A percentile compares a stretch with the other conserved stretches of the same genome.
Evolutionary conservation across 1,139 yeast species (phyloP).

Genomic region (Meyerozyma guilliermondii): DNA sequence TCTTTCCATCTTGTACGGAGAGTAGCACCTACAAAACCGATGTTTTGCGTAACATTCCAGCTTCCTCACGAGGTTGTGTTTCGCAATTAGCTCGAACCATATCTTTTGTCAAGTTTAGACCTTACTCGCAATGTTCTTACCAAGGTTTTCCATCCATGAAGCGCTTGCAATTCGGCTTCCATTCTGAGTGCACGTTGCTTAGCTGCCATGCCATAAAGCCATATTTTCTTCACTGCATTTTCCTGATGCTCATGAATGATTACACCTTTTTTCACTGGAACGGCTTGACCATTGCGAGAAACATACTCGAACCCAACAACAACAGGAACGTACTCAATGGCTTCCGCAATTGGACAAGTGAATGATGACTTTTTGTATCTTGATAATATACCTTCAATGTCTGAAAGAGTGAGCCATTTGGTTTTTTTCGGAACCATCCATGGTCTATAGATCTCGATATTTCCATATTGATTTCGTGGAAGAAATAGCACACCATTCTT

Average conservation of each 20-base stretch:
- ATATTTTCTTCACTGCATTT: constrained; percentile 18
- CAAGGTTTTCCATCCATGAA: neutral
- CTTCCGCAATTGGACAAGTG: constrained; percentile 3
- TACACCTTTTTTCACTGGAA: constrained; percentile 29
- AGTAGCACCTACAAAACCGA: constrained; percentile 74
- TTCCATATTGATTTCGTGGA: constrained; percentile 31
- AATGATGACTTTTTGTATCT: constrained; percentile 8
- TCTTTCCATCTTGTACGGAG: constrained; percentile 47
- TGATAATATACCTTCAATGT: constrained; percentile 20
- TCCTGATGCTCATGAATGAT: constrained; percentile 19
- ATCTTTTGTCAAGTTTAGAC: neutral
- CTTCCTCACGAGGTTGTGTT: constrained; percentile 19
- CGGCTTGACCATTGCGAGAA: constrained; percentile 21
- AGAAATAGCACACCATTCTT: constrained; percentile 10
- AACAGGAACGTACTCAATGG: constrained; percentile 27
- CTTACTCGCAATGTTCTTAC: neutral
- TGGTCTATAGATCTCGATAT: constrained; percentile 27
- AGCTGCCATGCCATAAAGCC: constrained; percentile 18
- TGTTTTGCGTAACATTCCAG: constrained; percentile 82
- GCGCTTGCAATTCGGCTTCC: neutral
- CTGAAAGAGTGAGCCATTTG: constrained; percentile 24
- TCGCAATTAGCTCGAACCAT: neutral
- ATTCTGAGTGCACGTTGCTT: neutral
- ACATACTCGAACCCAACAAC: constrained; percentile 30
- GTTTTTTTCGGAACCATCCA: constrained; percentile 32